Percentiles rank a stretch among this genome's conserved stretches.
Conservation (phyloP, 495 filamentous ascomycete genomes). For the Thozetella sp. region DNA sequence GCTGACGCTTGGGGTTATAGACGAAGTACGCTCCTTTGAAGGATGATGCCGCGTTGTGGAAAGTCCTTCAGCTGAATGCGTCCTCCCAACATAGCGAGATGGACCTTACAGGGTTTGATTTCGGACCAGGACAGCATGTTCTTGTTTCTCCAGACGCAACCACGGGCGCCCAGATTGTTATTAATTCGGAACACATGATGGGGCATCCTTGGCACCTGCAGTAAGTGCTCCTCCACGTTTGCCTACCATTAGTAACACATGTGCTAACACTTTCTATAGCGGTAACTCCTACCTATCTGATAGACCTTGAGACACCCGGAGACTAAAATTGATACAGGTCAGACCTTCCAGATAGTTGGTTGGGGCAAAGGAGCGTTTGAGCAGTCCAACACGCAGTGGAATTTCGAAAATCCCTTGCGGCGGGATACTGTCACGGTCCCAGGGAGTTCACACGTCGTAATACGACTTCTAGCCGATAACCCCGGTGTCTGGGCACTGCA, state of each 20-base stretch:
- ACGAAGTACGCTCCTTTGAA: constrained; percentile 22
- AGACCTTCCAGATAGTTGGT: constrained; percentile 32
- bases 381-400: constrained; percentile 3
- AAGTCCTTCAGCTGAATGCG: constrained; percentile 17
- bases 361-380: constrained; percentile 27
- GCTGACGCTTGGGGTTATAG: constrained; percentile 6
- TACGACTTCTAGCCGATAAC: constrained; percentile 26
- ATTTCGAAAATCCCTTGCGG: neutral
- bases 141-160: constrained; percentile 55
- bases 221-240: constrained; percentile 10
- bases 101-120: constrained; percentile 25
- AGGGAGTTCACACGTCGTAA: constrained; percentile 23
- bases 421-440: neutral
- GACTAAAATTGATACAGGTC: constrained; percentile 10
- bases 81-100: neutral
- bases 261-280: neutral
- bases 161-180: constrained; percentile 65
- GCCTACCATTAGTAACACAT: neutral
- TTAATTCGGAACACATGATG: constrained; percentile 65
- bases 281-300: neutral
- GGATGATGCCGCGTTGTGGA: constrained; percentile 28
- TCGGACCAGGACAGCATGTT: constrained; percentile 27
- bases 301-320: neutral
- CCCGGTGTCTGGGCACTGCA: constrained; percentile 29
- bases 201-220: constrained; percentile 33